Base-by-base conservation (phyloP, 352 stramenopile genomes). In the Globisporangium abappressorium region DNA sequence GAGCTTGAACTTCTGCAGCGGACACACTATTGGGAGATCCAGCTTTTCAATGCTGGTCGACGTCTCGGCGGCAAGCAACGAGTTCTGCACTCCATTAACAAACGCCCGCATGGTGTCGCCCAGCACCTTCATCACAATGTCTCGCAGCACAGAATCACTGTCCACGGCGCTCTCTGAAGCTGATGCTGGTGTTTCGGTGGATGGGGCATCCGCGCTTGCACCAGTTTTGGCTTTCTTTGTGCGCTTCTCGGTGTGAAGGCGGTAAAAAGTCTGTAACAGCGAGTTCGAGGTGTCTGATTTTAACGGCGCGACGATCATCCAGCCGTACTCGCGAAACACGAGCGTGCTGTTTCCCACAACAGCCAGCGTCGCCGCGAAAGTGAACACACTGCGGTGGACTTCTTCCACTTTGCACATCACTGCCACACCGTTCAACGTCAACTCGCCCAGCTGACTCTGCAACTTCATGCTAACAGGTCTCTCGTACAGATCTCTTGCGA, bases 331-430 rank as follows among this genome's bases (percentile, higher is more conserved):
- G 49, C 62, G 62, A 9, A 66, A 58, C 47, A 66, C 49, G 15
- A 66, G 51, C 14, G 62, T 26, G 2, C 11, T 60, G 34, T 57
- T 49, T 8, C 33, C 62, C 7, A 20, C n/a, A 34, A 60, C 34
- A 22, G 62, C 62, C 15, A 66, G 62, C 33, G 62, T 66, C n/a
- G 49, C 49, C 5, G 62, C 62, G 28, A 66, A 66, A n/a, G 62
- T 66, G 34, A 66, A 66, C 62, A 60, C 62, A 30, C 47, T 66
- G 22, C 62, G 62, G 14, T 66, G 30, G 28, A 26, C n/a, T 30
- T 66, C 62, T 36, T 66, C 62, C n/a, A 60, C 49, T 41, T 51
- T 58, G 33, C 49, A 59, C 28, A 66, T 60, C 33, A 66, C 34
- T 5, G 56, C 46, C 24, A 64, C 28, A 14, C 64, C 64, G n/a